Conservation (phyloP, 805 yeast species). For the Wickerhamomyces ciferrii region DNA sequence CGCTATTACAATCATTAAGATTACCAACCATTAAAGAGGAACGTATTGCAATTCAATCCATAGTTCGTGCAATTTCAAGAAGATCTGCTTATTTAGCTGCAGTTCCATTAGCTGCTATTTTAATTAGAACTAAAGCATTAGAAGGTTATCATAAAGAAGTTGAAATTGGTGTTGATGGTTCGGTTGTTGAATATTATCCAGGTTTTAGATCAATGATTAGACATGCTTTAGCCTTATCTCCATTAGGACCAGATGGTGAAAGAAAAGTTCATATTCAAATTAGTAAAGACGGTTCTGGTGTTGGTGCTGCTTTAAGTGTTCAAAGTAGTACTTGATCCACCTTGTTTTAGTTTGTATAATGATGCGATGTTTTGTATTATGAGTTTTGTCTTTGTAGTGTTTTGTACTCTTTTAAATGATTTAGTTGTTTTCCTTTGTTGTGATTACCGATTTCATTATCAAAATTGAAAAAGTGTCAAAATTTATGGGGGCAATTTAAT, state of each 20-base stretch:
- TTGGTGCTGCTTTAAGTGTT: constrained; percentile 93
- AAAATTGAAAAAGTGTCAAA: not conserved
- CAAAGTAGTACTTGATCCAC: not conserved
- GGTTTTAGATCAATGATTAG: constrained; percentile 77
- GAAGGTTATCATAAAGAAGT: constrained; percentile 61
- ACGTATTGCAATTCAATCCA: constrained; percentile 62
- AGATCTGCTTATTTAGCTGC: constrained; percentile 91
- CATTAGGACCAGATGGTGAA: constrained; percentile 70
- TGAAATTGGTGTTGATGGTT: constrained; percentile 94
- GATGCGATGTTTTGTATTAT: not conserved
- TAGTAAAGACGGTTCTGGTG: constrained; percentile 95
- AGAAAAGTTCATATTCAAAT: constrained; percentile 71
- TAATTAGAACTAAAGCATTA: constrained; percentile 62
- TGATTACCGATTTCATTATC: not conserved
- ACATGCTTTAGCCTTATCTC: constrained; percentile 67
- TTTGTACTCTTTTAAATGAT: too few relatives aligned
- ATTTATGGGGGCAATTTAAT: not conserved
- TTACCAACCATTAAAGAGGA: constrained; percentile 68
- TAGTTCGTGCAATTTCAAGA: constrained; percentile 75
- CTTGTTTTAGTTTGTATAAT: too few relatives aligned
- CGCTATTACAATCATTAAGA: constrained; percentile 61
- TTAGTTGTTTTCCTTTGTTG: too few relatives aligned
- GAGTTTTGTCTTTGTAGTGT: too few relatives aligned
- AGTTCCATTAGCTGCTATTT: constrained; percentile 82
- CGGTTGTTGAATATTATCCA: constrained; percentile 91